Conservation (phyloP, 1,284 basidiomycete species). For the Tilletiopsis washingtonensis region DNA sequence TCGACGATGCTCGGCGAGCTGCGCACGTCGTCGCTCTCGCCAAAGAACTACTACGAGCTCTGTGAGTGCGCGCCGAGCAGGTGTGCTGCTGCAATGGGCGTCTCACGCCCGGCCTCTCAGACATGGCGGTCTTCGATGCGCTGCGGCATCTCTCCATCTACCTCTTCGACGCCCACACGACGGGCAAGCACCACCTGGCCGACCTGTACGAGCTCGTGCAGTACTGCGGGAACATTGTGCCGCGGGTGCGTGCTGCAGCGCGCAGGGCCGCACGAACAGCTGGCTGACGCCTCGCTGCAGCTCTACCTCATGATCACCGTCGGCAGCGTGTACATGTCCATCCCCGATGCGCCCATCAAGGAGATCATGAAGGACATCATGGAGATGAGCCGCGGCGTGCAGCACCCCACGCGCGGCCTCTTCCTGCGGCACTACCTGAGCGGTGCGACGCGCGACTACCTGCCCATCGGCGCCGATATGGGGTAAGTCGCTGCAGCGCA, state of each 20-base stretch:
- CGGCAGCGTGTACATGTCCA: constrained; percentile 47
- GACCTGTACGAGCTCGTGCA: constrained; percentile 47
- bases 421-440: constrained; percentile 46
- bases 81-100: background rate
- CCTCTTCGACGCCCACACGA: constrained; percentile 43
- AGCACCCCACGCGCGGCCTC: constrained; percentile 46
- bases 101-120: constrained; percentile 6
- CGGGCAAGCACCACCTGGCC: constrained; percentile 43
- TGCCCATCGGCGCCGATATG: constrained; percentile 38
- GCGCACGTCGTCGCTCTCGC: constrained; percentile 37
- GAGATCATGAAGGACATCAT: constrained; percentile 48
- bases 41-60: constrained; percentile 46
- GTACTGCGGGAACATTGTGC: constrained; percentile 47
- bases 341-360: constrained; percentile 46
- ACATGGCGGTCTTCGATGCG: constrained; percentile 46
- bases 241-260: constrained; percentile 10
- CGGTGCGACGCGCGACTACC: constrained; percentile 43
- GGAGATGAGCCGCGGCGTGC: constrained; percentile 46
- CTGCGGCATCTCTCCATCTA: constrained; percentile 44
- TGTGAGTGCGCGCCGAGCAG: constrained; percentile 16
- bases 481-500: constrained; percentile 8
- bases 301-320: constrained; percentile 48
- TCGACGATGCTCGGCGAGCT: constrained; percentile 45
- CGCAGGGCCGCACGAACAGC: background rate
- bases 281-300: constrained; percentile 7